These are phyloP conservation scores for Phytopythium delawarense DNA, from an alignment of 352 stramenopile genomes.

Conservation along the genomic window DNA sequence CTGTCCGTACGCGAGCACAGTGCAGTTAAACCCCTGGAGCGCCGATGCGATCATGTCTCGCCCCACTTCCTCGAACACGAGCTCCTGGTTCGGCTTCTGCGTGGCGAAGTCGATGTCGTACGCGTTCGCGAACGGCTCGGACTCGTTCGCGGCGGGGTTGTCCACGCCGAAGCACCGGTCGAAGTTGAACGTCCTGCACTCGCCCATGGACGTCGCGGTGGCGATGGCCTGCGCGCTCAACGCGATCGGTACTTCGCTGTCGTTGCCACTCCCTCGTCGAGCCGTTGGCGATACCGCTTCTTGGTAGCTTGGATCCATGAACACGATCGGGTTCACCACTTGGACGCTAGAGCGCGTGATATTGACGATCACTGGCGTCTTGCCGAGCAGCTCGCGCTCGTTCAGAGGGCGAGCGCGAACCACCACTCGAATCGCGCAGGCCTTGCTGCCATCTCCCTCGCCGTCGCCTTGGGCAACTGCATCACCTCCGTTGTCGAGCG, in stretches of 20 bases:
- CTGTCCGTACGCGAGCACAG: constrained; percentile 77
- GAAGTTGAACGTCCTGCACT: constrained; percentile 72
- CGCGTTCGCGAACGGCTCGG: constrained; percentile 25
- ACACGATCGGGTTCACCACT: constrained; percentile 60
- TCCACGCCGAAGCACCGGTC: constrained; percentile 70
- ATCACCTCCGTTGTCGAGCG: not conserved
- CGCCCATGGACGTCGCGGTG: constrained; percentile 31
- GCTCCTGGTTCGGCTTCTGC: constrained; percentile 56
- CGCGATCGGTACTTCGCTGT: constrained; percentile 18
- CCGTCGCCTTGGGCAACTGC: not conserved
- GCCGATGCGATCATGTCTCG: constrained; percentile 61
- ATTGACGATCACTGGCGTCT: constrained; percentile 49
- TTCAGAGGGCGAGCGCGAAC: constrained; percentile 66
- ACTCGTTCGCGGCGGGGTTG: constrained; percentile 20
- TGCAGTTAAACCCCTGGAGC: constrained; percentile 84
- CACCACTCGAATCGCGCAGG: constrained; percentile 72
- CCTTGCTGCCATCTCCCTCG: constrained; percentile 13
- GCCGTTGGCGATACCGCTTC: constrained; percentile 29
- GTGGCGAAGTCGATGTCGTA: constrained; percentile 39
- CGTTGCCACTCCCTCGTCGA: constrained; percentile 13
- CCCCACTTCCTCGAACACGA: constrained; percentile 79
- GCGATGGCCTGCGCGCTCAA: constrained; percentile 26
- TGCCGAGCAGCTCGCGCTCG: constrained; percentile 40
- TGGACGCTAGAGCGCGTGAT: constrained; percentile 46
- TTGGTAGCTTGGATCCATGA: constrained; percentile 48